phyloP scores from a whole-genome alignment of 495 filamentous ascomycete species.

The Lepidopterella palustris region DNA sequence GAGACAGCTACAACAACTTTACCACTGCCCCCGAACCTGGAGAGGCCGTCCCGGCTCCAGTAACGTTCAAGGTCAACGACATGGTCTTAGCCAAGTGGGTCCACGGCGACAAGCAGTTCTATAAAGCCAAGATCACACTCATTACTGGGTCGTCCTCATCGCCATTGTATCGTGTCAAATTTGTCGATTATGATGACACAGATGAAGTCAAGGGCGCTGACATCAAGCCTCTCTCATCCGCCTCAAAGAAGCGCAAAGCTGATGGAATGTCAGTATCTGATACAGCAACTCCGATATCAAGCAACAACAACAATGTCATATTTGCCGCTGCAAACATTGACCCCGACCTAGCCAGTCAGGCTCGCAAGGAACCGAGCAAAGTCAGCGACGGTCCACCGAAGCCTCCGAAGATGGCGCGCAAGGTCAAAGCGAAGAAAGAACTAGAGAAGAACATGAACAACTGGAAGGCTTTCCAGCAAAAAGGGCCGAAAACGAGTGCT shows the following conservation, averaged over 20 bases:
- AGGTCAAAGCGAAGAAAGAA: conserved; percentile 81
- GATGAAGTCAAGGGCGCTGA: conserved; percentile 81
- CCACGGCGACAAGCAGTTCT: conserved; percentile 82
- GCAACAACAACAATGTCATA: conserved; percentile 59
- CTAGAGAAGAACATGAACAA: conserved; percentile 85
- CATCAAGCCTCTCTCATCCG: conserved; percentile 65
- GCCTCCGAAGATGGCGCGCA: conserved; percentile 64
- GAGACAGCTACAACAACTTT: conserved; percentile 48
- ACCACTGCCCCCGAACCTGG: conserved; percentile 44
- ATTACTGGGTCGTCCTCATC: conserved; percentile 84
- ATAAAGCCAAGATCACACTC: conserved; percentile 85
- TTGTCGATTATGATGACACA: conserved; percentile 81
- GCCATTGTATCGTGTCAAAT: conserved; percentile 88
- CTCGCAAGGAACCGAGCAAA: conserved; percentile 59
- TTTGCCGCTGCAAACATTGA: conserved; percentile 84
- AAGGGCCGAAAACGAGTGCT: conserved; percentile 66
- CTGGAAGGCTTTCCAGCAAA: conserved; percentile 85
- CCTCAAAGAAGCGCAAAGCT: conserved; percentile 80
- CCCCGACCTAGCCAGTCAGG: conserved; percentile 65
- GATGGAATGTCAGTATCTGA: conserved; percentile 60
- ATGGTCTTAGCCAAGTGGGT: conserved; percentile 83
- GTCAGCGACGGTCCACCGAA: conserved; percentile 59
- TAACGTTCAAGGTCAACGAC: conserved; percentile 79
- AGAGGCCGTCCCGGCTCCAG: conserved; percentile 32
- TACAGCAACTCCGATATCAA: conserved; percentile 1